Evolutionary conservation across 139 green algal species (phyloP).

Genomic region (Chlamydomonas sp.): DNA sequence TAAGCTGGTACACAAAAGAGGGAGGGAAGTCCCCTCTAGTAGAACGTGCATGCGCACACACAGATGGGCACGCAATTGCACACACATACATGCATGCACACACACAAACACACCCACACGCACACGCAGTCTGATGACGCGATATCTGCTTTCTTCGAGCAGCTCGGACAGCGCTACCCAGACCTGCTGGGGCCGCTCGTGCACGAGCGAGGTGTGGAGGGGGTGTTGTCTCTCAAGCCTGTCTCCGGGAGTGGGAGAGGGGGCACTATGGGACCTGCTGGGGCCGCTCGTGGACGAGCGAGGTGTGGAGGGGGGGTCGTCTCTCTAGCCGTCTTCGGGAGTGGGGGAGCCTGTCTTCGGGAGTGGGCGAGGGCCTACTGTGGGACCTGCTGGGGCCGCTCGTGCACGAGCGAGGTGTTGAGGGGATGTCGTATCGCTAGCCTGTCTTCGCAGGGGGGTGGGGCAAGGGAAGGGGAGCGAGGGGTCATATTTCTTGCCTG

Average conservation of each 20-base stretch:
- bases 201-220: slow-evolving; percentile 6
- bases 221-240: not conserved
- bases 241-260: too few species aligned
- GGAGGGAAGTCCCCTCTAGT: too few species aligned
- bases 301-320: not conserved
- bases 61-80: too few species aligned
- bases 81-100: too few species aligned
- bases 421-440: not conserved
- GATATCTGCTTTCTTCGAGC: slow-evolving; percentile 10
- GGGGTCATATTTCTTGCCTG: too few species aligned
- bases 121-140: slow-evolving; percentile 9
- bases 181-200: slow-evolving; percentile 8
- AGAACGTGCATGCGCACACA: too few species aligned
- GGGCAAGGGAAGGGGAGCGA: too few species aligned
- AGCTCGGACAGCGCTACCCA: slow-evolving; percentile 5
- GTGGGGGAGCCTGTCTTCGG: not conserved
- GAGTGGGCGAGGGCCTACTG: not conserved
- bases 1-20: too few species aligned
- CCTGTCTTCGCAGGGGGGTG: too few species aligned
- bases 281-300: slow-evolving; percentile 8
- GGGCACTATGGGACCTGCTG: too few species aligned
- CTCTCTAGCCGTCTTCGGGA: not conserved
- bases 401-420: slow-evolving; percentile 8
- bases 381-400: not conserved
- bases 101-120: too few species aligned